phyloP scores from a whole-genome alignment of 768 basidiomycete species.

The Serendipita sp. region DNA sequence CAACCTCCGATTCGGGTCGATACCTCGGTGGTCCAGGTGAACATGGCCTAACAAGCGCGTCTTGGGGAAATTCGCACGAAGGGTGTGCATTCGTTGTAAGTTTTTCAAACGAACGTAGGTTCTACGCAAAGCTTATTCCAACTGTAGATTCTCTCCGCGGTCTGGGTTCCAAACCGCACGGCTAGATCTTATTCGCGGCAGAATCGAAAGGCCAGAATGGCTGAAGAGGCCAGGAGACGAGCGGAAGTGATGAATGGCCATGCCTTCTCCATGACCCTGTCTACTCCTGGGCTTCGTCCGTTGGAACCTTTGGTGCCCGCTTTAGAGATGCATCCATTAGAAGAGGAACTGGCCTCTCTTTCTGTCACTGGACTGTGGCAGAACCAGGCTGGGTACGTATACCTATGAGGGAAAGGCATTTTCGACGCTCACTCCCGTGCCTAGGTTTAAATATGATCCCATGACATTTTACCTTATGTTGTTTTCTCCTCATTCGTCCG shows the following conservation, averaged over 20 bases:
- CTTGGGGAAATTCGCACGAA: slow-evolving; percentile 3
- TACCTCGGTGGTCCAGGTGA: background rate
- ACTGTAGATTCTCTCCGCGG: background rate
- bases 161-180: background rate
- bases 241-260: background rate
- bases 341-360: background rate
- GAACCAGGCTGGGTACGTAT: background rate
- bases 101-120: background rate
- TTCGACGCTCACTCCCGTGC: background rate
- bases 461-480: slow-evolving; percentile 1
- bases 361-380: background rate
- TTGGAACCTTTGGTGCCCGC: background rate
- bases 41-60: background rate
- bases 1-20: background rate
- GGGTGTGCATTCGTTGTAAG: background rate
- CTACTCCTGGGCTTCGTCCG: background rate
- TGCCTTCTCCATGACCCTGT: background rate
- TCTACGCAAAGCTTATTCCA: background rate
- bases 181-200: background rate
- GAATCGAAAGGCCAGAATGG: background rate
- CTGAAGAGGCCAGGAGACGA: background rate
- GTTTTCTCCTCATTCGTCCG: background rate
- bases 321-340: background rate
- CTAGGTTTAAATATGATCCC: background rate
- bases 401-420: background rate